Evolutionary conservation across 805 yeast genomes (phyloP).

Genomic region (Candida vaughaniae): DNA sequence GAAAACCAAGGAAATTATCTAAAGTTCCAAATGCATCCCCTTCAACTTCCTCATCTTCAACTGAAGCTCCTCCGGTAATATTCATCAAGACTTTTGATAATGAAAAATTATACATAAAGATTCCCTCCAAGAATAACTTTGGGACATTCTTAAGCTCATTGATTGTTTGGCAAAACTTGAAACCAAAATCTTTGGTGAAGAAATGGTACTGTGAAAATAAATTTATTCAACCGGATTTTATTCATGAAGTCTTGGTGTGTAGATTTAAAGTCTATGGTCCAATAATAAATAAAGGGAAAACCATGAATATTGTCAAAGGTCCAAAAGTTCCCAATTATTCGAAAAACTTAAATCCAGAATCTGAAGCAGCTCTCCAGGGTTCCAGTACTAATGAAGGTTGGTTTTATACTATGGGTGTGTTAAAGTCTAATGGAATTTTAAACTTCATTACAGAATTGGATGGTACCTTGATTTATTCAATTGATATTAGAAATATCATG

Average conservation of each 20-base stretch:
- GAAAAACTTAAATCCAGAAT: constrained; percentile 5
- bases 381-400: constrained; percentile 49
- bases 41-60: background rate
- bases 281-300: constrained; percentile 39
- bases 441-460: constrained; percentile 63
- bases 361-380: background rate
- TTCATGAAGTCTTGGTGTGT: constrained; percentile 53
- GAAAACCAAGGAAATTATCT: constrained; percentile 7
- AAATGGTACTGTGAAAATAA: constrained; percentile 50
- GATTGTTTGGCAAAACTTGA: constrained; percentile 57
- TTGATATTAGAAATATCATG: constrained; percentile 52
- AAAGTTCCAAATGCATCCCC: constrained; percentile 5
- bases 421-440: constrained; percentile 61
- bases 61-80: constrained; percentile 33
- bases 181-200: constrained; percentile 51
- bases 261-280: constrained; percentile 69
- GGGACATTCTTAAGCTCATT: constrained; percentile 44
- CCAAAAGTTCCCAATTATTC: constrained; percentile 37
- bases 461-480: constrained; percentile 58
- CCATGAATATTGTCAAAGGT: constrained; percentile 35
- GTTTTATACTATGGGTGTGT: constrained; percentile 71
- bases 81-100: constrained; percentile 41
- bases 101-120: constrained; percentile 35
- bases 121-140: constrained; percentile 38
- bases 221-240: constrained; percentile 18